phyloP scores from a whole-genome alignment of 2,329 filamentous ascomycete species.

The Rutstroemia sydowiana region DNA sequence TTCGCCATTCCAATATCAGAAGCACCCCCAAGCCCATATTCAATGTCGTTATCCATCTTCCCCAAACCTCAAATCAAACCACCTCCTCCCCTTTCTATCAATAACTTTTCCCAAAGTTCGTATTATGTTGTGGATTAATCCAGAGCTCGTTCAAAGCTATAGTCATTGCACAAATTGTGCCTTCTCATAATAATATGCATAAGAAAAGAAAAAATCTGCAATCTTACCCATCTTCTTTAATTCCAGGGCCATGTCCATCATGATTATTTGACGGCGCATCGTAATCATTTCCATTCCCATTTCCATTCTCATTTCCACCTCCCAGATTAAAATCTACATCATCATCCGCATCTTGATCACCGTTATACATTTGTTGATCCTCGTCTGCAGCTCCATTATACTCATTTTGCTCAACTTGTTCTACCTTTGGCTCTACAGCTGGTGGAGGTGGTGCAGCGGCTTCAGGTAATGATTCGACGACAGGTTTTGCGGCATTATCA shows the following conservation, averaged over 20 bases:
- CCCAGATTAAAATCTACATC: constrained; percentile 54
- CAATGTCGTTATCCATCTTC: neutral
- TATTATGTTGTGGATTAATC: neutral
- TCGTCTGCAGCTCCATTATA: constrained; percentile 32
- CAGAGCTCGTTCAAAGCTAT: constrained; percentile 8
- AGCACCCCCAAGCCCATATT: neutral
- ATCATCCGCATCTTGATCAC: constrained; percentile 45
- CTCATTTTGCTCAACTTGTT: constrained; percentile 23
- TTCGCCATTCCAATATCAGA: neutral
- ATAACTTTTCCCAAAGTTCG: neutral
- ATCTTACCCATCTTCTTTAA: constrained; percentile 91
- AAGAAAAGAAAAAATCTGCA: constrained; percentile 14
- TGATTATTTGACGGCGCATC: constrained; percentile 20
- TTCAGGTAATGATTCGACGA: constrained; percentile 24
- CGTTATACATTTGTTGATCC: constrained; percentile 36
- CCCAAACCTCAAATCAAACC: neutral
- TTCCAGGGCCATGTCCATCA: constrained; percentile 52
- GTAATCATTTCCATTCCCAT: constrained; percentile 15
- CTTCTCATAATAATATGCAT: constrained; percentile 17
- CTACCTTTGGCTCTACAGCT: constrained; percentile 22
- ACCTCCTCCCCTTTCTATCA: neutral
- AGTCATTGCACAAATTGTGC: constrained; percentile 11
- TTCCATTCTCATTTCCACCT: constrained; percentile 33
- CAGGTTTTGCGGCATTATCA: constrained; percentile 41
- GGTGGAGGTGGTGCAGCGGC: constrained; percentile 19